A percentile compares a stretch with the other conserved stretches of the same genome.
Evolutionary conservation across 176 grass and related monocot species (phyloP).

Genomic region (Microstegium vimineum): DNA sequence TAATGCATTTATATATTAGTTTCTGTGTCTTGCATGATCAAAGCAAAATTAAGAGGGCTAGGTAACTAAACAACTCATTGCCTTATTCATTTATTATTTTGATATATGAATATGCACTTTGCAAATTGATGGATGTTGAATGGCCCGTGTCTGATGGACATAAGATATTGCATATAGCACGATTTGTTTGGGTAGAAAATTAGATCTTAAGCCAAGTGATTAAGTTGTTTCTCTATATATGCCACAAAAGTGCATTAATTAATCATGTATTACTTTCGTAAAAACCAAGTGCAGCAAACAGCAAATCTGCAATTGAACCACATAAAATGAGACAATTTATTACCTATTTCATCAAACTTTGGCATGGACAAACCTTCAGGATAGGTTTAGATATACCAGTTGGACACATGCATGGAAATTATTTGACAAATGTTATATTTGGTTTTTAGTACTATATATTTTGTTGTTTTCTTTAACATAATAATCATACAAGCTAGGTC

Average conservation of each 20-base stretch:
- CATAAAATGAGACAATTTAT: conserved; percentile 31
- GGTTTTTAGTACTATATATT: background rate
- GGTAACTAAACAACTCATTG: background rate
- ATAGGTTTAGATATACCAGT: background rate
- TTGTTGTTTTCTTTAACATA: background rate
- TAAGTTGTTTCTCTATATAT: background rate
- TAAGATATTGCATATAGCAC: background rate
- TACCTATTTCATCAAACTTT: background rate
- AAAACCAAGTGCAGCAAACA: background rate
- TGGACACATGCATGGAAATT: background rate
- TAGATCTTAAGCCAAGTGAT: background rate
- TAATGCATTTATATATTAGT: background rate
- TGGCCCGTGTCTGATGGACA: background rate
- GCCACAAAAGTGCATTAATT: background rate
- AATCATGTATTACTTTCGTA: background rate
- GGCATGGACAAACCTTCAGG: background rate
- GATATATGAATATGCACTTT: background rate
- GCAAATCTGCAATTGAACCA: background rate
- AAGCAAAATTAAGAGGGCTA: background rate
- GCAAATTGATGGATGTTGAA: background rate
- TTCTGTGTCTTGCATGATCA: background rate
- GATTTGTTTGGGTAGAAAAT: background rate
- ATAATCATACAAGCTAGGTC: background rate
- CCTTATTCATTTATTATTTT: background rate
- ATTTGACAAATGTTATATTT: background rate